A percentile compares a stretch with the other conserved stretches of the same genome.
Evolutionary conservation across 2,329 filamentous ascomycete genomes (phyloP).

Genomic region (Dryadomyces quercivorus): DNA sequence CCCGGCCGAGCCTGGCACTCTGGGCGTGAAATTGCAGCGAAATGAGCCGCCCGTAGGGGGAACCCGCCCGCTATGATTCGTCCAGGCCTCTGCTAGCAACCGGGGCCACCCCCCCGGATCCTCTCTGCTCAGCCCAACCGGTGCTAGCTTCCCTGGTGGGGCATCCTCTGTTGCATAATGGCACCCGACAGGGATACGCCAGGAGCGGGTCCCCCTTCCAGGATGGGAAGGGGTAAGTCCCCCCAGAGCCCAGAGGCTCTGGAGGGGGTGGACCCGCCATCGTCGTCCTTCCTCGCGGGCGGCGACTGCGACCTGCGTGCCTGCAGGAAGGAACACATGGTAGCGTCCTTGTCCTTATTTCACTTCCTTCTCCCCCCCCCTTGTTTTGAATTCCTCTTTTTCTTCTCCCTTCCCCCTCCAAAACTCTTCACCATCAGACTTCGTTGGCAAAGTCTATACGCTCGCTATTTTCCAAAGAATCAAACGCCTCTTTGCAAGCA

Average conservation of each 20-base stretch:
- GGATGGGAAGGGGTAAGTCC: not conserved
- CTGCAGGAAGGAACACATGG: not conserved
- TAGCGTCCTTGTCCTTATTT: not conserved
- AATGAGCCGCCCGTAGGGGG: not conserved
- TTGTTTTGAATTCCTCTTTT: not conserved
- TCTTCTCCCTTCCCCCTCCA: not conserved
- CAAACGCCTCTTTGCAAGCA: not conserved
- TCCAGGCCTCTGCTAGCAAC: not conserved
- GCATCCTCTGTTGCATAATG: not conserved
- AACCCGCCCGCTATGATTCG: not conserved
- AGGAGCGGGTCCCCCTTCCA: not conserved
- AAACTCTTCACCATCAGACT: conserved; percentile 20
- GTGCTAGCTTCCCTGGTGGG: not conserved
- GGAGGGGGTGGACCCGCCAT: not conserved
- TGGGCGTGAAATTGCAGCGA: not conserved
- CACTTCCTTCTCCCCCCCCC: not conserved
- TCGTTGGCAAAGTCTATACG: conserved; percentile 44
- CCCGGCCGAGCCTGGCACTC: no score
- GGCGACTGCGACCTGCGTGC: no score
- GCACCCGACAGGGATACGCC: not conserved
- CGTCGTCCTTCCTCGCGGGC: not conserved
- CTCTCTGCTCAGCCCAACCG: not conserved
- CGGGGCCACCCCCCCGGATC: not conserved
- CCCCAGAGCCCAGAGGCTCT: not conserved
- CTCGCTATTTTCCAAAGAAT: conserved; percentile 3